Evolutionary conservation across 768 basidiomycete genomes (phyloP).

Genomic region (Termitomyces sp.): DNA sequence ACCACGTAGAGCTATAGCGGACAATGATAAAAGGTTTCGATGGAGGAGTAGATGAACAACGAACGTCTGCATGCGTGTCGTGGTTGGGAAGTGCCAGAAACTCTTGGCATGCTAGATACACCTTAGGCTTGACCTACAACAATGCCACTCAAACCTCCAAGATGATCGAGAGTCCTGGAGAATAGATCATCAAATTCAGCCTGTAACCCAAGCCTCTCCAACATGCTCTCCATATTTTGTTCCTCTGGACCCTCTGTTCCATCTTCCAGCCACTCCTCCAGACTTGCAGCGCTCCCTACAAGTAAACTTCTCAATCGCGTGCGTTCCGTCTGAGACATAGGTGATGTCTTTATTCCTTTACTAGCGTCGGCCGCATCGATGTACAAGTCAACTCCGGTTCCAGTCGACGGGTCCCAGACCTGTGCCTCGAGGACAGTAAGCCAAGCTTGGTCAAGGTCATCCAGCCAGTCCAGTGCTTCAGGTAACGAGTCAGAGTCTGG

Average conservation of each 20-base stretch:
- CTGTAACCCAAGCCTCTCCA: conserved; percentile 50
- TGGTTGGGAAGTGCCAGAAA: not conserved
- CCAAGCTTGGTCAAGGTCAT: conserved; percentile 76
- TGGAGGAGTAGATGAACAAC: not conserved
- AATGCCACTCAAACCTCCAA: conserved; percentile 36
- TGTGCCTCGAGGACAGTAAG: conserved; percentile 55
- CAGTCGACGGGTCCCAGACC: conserved; percentile 56
- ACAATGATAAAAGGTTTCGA: not conserved
- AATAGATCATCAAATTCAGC: conserved; percentile 63
- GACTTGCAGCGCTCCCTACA: conserved; percentile 45
- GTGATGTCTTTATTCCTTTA: conserved; percentile 32
- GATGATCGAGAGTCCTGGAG: conserved; percentile 49
- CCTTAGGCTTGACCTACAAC: not conserved
- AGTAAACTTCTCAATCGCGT: conserved; percentile 67
- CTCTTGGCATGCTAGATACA: not conserved
- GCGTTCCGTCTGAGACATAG: conserved; percentile 63
- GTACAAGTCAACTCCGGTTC: conserved; percentile 28
- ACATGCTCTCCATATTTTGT: conserved; percentile 30
- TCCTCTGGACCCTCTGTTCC: conserved; percentile 19
- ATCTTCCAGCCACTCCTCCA: conserved; percentile 65
- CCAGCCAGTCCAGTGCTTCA: conserved; percentile 58
- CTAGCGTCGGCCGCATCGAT: conserved; percentile 29
- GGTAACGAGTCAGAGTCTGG: conserved; percentile 38
- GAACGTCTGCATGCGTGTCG: not conserved
- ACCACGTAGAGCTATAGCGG: not conserved